Evolutionary conservation across 495 filamentous ascomycete species (phyloP), one percentile per base, ranked within the genome.

Genomic region (Hypomontagnella submonticulosa): DNA sequence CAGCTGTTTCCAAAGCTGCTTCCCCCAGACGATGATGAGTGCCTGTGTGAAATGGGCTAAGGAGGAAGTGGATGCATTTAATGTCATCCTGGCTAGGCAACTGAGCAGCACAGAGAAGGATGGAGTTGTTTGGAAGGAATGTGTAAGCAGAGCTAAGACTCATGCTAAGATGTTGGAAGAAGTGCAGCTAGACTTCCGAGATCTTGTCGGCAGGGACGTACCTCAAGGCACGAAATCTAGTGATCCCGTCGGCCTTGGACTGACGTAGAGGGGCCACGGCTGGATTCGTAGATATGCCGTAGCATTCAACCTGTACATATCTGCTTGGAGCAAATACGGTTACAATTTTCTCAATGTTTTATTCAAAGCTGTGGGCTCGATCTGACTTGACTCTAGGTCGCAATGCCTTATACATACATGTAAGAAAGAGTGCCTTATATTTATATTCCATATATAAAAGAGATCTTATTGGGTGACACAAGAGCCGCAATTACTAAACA

Each of bases 1-100:
- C 61, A 85, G 82, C 71, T 91, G 90, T 69, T 97, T 93, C 73
- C 91, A 96, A 72, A 83, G 87, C 61, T 97, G 92, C 72, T 99
- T 98, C 73, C 90, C 93, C 3, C 82, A 89, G 16, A 77, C 86
- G 16, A 90, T 95, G 83, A 92, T 91, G 80, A 95, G 91, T 66
- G 92, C 93, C 3, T 93, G 92, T 67, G 93, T 99, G 48, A 92
- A 91, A 72, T 99, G 95, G 95, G 94, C 92, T 15, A 97, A 97
- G 73, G 88, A 93, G 73, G 87, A 96, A 66, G 85, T 97, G 2
- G 92, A 96, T 65, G 88, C 87, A 3, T 98, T 97, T 80, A 97
- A 97, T 70, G 84, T 79, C 18, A 84, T 93, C 36, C 81, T 99
- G 18, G 84, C 81, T 12, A 83, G 93, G 58, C 95, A 98, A 77